Evolutionary conservation across 768 basidiomycete genomes (phyloP).

Genomic region (Tephrocybe sp.): DNA sequence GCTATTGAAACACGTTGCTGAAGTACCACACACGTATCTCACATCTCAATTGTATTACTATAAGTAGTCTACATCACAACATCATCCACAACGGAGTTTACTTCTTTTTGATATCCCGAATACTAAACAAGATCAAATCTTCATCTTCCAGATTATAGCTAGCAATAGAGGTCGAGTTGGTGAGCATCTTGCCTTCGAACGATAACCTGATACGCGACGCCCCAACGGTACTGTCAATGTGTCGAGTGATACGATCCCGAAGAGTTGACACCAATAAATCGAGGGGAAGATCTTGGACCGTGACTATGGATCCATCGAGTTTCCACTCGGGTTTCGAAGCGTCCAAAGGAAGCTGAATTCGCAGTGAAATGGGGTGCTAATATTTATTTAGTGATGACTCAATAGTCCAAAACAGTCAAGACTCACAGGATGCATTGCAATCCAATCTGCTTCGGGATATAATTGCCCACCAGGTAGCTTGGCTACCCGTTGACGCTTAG

Average conservation of each 20-base stretch:
- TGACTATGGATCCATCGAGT: constrained; percentile 76
- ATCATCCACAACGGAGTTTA: constrained; percentile 18
- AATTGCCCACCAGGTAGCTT: constrained; percentile 82
- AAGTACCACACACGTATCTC: neutral
- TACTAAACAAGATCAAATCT: constrained; percentile 74
- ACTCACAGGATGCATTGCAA: constrained; percentile 80
- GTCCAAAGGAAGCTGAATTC: constrained; percentile 81
- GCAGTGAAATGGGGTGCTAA: constrained; percentile 83
- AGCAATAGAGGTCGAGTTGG: constrained; percentile 83
- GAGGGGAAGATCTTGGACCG: constrained; percentile 81
- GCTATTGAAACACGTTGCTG: neutral
- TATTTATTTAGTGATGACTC: neutral
- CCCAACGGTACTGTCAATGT: constrained; percentile 76
- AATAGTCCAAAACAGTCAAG: neutral
- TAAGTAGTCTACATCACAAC: neutral
- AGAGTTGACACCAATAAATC: constrained; percentile 85
- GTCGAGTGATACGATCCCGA: constrained; percentile 82
- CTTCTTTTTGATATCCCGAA: constrained; percentile 72
- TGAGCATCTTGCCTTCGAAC: constrained; percentile 82
- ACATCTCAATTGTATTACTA: too few relatives aligned
- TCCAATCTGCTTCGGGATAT: constrained; percentile 90
- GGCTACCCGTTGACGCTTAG: constrained; percentile 86
- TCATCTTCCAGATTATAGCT: constrained; percentile 91
- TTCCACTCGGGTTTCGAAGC: constrained; percentile 92
- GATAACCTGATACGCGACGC: constrained; percentile 81